phyloP scores from a whole-genome alignment of 495 filamentous ascomycete species.

The Xylaria scruposa region DNA sequence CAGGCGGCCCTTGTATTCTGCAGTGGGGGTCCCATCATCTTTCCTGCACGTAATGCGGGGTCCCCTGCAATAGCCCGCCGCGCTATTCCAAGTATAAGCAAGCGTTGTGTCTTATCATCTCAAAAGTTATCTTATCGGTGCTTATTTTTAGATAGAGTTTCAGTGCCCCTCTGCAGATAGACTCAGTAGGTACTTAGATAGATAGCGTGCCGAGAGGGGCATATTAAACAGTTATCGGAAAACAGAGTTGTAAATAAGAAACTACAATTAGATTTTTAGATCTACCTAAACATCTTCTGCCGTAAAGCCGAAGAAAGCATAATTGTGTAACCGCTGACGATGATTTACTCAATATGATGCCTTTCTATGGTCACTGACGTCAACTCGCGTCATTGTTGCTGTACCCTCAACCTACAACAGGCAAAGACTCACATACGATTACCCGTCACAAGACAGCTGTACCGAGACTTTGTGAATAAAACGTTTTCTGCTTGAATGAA shows the following conservation, averaged over 20 bases:
- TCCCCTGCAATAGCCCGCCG: conserved; percentile 11
- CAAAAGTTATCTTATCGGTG: neutral
- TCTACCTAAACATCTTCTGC: neutral
- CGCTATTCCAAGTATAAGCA: neutral
- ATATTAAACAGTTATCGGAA: neutral
- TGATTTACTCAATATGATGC: neutral
- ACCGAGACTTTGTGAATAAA: neutral
- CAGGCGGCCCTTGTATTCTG: neutral
- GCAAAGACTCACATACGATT: neutral
- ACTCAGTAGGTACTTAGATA: too few relatives aligned
- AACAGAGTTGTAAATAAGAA: neutral
- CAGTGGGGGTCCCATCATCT: conserved; percentile 11
- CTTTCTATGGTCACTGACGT: neutral
- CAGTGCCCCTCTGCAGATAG: neutral
- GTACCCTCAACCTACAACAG: neutral
- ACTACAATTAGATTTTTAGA: neutral
- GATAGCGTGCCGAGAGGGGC: neutral
- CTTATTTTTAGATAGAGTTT: neutral
- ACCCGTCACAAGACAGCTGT: neutral
- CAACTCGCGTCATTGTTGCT: neutral
- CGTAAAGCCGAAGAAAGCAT: neutral
- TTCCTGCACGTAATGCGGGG: conserved; percentile 23
- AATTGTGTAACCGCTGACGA: neutral
- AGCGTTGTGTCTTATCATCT: neutral
- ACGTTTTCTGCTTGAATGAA: too few relatives aligned